phyloP scores from a whole-genome alignment of 148 eudicot genomes.

The Diospyros kaki region DNA sequence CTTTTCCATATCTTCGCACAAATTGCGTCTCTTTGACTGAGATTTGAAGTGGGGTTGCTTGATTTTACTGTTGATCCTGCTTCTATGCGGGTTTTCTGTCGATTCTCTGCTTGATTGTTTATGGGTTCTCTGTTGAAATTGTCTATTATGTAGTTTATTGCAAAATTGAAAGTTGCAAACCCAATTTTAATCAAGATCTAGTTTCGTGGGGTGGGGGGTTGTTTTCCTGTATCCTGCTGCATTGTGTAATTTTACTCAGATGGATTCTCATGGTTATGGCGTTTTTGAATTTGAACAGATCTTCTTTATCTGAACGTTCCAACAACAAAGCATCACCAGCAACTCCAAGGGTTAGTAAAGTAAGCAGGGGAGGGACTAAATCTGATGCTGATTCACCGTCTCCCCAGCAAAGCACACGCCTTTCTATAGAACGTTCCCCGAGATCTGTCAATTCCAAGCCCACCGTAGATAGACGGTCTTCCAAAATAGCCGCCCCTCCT shows the following conservation, averaged over 20 bases:
- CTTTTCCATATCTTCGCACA: no score
- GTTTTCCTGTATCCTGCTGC: background rate
- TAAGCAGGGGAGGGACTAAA: conserved; percentile 48
- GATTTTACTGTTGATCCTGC: background rate
- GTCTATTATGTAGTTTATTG: background rate
- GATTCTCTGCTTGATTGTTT: conserved; percentile 5
- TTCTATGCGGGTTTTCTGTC: background rate
- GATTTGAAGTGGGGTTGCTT: background rate
- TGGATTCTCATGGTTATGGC: conserved; percentile 6
- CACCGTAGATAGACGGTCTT: conserved; percentile 41
- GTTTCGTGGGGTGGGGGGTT: background rate
- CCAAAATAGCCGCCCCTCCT: conserved; percentile 50
- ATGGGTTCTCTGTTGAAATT: background rate
- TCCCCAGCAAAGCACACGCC: conserved; percentile 48
- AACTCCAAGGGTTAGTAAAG: conserved; percentile 55
- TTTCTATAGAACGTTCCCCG: conserved; percentile 65
- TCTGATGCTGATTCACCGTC: conserved; percentile 72
- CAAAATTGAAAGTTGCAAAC: no score
- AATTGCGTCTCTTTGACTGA: background rate
- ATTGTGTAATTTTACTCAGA: background rate
- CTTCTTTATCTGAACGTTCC: conserved; percentile 59
- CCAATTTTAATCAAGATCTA: no score
- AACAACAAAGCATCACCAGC: conserved; percentile 54
- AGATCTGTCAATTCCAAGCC: conserved; percentile 57
- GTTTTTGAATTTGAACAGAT: conserved; percentile 42